These are phyloP conservation scores for Salicornia ramosissima DNA, from an alignment of 148 eudicot species.

Conservation along the genomic window DNA sequence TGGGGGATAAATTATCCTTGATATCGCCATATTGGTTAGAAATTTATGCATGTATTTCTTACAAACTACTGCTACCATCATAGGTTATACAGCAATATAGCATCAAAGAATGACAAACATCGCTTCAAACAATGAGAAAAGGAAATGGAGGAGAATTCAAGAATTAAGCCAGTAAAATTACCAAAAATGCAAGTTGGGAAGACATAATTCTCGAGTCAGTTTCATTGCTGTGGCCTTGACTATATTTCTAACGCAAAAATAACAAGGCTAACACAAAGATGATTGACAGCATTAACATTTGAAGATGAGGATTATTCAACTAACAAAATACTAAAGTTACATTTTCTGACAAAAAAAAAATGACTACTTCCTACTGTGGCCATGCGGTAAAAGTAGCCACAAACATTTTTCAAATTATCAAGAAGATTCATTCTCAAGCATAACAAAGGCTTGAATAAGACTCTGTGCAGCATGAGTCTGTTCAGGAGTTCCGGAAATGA, in stretches of 20 bases:
- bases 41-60: too few species aligned
- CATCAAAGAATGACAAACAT: too few species aligned
- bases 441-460: slow-evolving; percentile 92
- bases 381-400: not conserved
- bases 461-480: slow-evolving; percentile 92
- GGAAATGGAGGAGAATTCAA: too few species aligned
- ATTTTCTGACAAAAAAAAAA: not conserved
- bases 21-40: too few species aligned
- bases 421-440: slow-evolving; percentile 56
- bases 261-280: not conserved
- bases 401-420: slow-evolving; percentile 18
- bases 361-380: slow-evolving; percentile 10
- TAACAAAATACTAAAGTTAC: not conserved
- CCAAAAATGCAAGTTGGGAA: not conserved
- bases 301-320: not conserved
- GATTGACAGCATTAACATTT: not conserved
- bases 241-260: not conserved
- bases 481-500: slow-evolving; percentile 91
- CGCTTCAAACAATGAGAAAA: too few species aligned
- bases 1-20: too few species aligned
- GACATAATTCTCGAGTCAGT: not conserved
- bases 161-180: too few species aligned
- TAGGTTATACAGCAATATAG: too few species aligned
- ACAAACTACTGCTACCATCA: too few species aligned
- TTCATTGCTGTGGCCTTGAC: not conserved